Conservation (phyloP, 2,329 filamentous ascomycete species). For the Neofusicoccum umdonicola region DNA sequence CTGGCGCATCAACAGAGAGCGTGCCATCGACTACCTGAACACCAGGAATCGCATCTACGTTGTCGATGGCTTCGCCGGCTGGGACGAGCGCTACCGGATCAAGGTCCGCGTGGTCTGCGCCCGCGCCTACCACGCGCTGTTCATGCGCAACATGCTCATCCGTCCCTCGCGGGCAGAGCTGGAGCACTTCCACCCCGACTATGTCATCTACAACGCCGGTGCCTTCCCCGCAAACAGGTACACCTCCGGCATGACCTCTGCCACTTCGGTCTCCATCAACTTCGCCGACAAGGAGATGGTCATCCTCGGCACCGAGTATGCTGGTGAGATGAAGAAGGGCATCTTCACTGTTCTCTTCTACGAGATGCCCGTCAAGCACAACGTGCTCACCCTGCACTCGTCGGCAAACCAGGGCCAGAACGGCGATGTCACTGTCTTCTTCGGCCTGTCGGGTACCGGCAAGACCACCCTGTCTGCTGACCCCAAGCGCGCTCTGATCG, state of each 20-base stretch:
- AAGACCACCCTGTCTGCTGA: conserved; percentile 98
- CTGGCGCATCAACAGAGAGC: conserved; percentile 99
- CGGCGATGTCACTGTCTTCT: conserved; percentile 98
- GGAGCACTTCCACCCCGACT: conserved; percentile 97
- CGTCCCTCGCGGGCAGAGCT: conserved; percentile 87
- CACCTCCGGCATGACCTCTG: conserved; percentile 97
- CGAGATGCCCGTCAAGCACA: conserved; percentile 99
- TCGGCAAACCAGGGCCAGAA: conserved; percentile 95
- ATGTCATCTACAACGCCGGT: conserved; percentile 99
- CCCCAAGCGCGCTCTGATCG: conserved; percentile 92
- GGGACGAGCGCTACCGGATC: conserved; percentile 98
- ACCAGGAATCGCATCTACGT: conserved; percentile 98
- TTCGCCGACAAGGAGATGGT: conserved; percentile 99
- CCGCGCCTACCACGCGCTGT: conserved; percentile 97
- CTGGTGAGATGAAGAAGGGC: conserved; percentile 96
- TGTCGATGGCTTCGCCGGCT: conserved; percentile 93
- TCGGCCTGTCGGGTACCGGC: conserved; percentile 95
- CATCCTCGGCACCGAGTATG: conserved; percentile 97
- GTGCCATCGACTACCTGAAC: conserved; percentile 98
- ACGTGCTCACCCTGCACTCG: conserved; percentile 96
- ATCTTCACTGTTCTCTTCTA: conserved; percentile 99
- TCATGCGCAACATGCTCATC: conserved; percentile 99
- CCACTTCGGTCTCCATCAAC: conserved; percentile 97
- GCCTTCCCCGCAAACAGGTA: conserved; percentile 98
- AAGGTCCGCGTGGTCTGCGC: conserved; percentile 97